Evolutionary conservation across 2,329 filamentous ascomycete genomes (phyloP), one percentile per base, ranked within the genome.

Genomic region (Colletotrichum acutatum): DNA sequence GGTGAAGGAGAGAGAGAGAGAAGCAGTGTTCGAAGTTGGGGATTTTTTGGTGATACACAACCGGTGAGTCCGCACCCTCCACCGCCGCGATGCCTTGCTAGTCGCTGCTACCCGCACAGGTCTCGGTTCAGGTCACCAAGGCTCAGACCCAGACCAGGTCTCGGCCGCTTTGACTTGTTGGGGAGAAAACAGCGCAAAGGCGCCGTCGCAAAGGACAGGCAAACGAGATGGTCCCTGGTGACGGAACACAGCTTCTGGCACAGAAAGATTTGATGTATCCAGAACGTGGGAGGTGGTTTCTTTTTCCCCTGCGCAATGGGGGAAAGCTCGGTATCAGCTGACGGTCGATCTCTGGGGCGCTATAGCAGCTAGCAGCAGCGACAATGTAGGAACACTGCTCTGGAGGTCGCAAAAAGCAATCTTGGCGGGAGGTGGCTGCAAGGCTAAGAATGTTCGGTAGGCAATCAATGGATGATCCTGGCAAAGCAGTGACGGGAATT

Each of bases 121-220:
- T 68, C 54, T 57, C 56, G 56, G 22, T 32, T 61, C 58, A 53
- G 67, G 70, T 65, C 53, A 64, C 70, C 66, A 66, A 72, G 67
- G 64, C 66, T 65, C 66, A 72, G 70, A 60, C 64, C 70, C 19
- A 32, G 26, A 32, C 46, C 66, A 60, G 66, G 70, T 65, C 66
- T 72, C 70, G 66, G 70, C 70, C 70, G 70, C 70, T 72, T 70
- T 54, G 70, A 65, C 70, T 62, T 64, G 59, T 64, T 64, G 66
- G 37, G 37, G 24, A 28, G n/a, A 26, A 71, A 66, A 60, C 56
- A 71, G 56, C 54, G 71, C 56, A 57, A 66, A 72, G 28, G 70
- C 56, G 58, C 53, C 62, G 46, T 46, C 68, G 28, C 63, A 62
- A 61, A 53, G 32, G 68, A 30, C 30, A 28, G 8, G 12, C 53